phyloP scores from a whole-genome alignment of 495 filamentous ascomycete genomes.

The Talaromyces borbonicus region DNA sequence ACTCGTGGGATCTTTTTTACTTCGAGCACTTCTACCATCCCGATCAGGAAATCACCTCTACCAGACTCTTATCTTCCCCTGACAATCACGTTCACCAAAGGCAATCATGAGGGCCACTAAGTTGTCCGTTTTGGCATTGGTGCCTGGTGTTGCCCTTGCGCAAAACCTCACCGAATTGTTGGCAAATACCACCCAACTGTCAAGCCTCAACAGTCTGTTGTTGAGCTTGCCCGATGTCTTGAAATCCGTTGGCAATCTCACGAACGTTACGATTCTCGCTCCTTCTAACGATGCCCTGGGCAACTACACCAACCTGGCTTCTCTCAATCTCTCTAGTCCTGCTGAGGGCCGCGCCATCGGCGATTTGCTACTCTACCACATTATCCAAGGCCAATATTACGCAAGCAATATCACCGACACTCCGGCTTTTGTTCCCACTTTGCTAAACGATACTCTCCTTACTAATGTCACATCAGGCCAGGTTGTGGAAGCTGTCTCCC shows the following conservation, averaged over 20 bases:
- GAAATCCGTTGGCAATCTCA: slow-evolving; percentile 16
- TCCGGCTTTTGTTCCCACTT: slow-evolving; percentile 44
- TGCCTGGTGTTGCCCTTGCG: slow-evolving; percentile 69
- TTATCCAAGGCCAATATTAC: slow-evolving; percentile 45
- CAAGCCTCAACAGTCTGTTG: slow-evolving; percentile 1
- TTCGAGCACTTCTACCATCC: too few relatives aligned
- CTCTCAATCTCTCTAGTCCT: not conserved
- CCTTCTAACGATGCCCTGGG: slow-evolving; percentile 51
- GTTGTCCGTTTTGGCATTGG: slow-evolving; percentile 92
- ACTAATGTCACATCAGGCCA: slow-evolving; percentile 23
- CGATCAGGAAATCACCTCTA: too few relatives aligned
- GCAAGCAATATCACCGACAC: slow-evolving; percentile 29
- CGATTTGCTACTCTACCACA: slow-evolving; percentile 54
- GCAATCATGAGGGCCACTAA: slow-evolving; percentile 63
- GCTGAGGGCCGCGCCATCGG: slow-evolving; percentile 9
- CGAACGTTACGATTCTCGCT: slow-evolving; percentile 49
- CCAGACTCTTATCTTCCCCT: too few relatives aligned
- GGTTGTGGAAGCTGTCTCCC: slow-evolving; percentile 13
- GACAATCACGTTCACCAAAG: not conserved
- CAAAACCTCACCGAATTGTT: slow-evolving; percentile 2
- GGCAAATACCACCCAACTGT: not conserved
- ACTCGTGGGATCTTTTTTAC: too few relatives aligned
- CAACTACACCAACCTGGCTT: slow-evolving; percentile 25
- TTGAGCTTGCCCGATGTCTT: not conserved
- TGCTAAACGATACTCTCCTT: slow-evolving; percentile 41